phyloP scores from a whole-genome alignment of 1,284 basidiomycete species.

The Ganoderma resinaceum region DNA sequence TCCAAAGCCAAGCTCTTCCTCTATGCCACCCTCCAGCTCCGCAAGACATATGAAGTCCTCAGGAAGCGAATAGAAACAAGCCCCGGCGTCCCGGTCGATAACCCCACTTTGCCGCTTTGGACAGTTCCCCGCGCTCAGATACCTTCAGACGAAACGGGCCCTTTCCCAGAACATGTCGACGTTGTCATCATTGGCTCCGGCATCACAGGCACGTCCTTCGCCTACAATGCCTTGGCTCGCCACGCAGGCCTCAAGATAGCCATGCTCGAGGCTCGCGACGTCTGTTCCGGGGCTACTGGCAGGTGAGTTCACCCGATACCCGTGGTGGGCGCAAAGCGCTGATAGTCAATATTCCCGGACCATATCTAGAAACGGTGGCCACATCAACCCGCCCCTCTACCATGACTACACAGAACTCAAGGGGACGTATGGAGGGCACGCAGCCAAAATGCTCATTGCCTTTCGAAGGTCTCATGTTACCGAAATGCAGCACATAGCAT shows the following conservation, averaged over 20 bases:
- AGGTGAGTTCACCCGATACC: slow-evolving; percentile 47
- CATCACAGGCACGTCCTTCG: slow-evolving; percentile 69
- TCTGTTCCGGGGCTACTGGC: slow-evolving; percentile 75
- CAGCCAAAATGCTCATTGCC: slow-evolving; percentile 61
- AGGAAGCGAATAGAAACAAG: slow-evolving; percentile 44
- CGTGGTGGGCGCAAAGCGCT: background rate
- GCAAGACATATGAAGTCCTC: slow-evolving; percentile 33
- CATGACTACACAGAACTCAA: slow-evolving; percentile 65
- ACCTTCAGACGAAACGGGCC: slow-evolving; percentile 43
- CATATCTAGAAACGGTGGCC: slow-evolving; percentile 68
- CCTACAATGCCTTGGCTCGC: slow-evolving; percentile 56
- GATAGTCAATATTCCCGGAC: background rate
- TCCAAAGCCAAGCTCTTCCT: slow-evolving; percentile 37
- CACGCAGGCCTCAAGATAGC: slow-evolving; percentile 51
- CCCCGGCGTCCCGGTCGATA: slow-evolving; percentile 64
- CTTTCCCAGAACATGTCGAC: slow-evolving; percentile 60
- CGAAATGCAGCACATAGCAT: slow-evolving; percentile 54
- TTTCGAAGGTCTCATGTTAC: slow-evolving; percentile 65
- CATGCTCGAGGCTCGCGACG: slow-evolving; percentile 74
- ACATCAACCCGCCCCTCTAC: slow-evolving; percentile 68
- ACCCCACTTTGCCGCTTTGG: slow-evolving; percentile 67
- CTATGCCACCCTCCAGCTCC: slow-evolving; percentile 31
- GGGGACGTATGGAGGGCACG: slow-evolving; percentile 49
- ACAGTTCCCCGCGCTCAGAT: slow-evolving; percentile 59
- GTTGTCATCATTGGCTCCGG: slow-evolving; percentile 76